These are phyloP conservation scores for Isoetes taiwanensis DNA, from an alignment of 75 land plant genomes.

Conservation along the genomic window DNA sequence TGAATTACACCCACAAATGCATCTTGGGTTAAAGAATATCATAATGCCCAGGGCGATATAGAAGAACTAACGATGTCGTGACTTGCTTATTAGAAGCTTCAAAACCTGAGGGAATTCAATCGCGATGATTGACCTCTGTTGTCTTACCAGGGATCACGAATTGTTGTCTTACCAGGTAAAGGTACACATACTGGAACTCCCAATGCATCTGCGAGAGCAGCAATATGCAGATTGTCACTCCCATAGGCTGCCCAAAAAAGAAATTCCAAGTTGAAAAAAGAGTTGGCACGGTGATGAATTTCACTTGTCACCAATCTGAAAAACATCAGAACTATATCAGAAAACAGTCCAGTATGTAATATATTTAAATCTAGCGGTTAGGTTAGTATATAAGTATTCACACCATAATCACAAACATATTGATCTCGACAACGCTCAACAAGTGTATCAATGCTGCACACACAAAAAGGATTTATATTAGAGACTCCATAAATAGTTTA, in stretches of 20 bases:
- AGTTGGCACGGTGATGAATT: constrained; percentile 70
- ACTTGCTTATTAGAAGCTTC: too few relatives aligned
- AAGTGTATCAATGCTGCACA: constrained; percentile 56
- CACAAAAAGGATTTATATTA: neutral
- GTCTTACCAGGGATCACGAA: constrained; percentile 28
- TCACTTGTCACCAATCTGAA: constrained; percentile 95
- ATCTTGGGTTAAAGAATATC: too few relatives aligned
- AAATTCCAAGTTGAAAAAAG: too few relatives aligned
- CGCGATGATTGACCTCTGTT: constrained; percentile 63
- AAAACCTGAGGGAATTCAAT: constrained; percentile 52
- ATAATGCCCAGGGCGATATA: too few relatives aligned
- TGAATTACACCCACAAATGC: too few relatives aligned
- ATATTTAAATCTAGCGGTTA: too few relatives aligned
- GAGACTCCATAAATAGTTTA: neutral
- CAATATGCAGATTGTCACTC: constrained; percentile 95
- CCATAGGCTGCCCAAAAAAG: constrained; percentile 99
- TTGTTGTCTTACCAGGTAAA: constrained; percentile 68
- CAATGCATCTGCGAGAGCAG: constrained; percentile 74
- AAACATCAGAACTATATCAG: constrained; percentile 78
- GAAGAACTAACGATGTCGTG: too few relatives aligned
- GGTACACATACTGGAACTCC: constrained; percentile 91
- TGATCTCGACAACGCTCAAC: constrained; percentile 56
- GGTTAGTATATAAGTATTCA: too few relatives aligned
- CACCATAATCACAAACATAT: constrained; percentile 75
- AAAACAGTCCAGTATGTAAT: too few relatives aligned